These are phyloP conservation scores for Ceratocystis ficicola DNA, from an alignment of 2,329 filamentous ascomycete genomes.

Conservation along the genomic window DNA sequence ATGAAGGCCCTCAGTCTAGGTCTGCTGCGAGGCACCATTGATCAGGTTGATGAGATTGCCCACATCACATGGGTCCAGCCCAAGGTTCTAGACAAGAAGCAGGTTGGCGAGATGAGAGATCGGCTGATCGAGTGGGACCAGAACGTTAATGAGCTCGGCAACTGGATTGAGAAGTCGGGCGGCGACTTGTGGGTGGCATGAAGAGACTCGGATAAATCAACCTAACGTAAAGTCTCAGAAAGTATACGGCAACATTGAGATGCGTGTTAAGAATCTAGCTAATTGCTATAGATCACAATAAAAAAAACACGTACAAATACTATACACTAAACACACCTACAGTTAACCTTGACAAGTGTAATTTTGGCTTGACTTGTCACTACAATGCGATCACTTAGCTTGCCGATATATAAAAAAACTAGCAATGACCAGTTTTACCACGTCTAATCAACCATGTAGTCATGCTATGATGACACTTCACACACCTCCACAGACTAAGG, in stretches of 20 bases:
- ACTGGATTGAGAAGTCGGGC: conserved; percentile 90
- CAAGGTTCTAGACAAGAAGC: conserved; percentile 89
- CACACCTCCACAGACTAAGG: too few relatives aligned
- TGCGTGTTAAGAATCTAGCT: not conserved
- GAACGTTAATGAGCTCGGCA: conserved; percentile 88
- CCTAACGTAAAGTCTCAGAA: not conserved
- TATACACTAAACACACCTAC: not conserved
- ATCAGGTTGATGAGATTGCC: conserved; percentile 88
- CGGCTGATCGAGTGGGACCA: conserved; percentile 88
- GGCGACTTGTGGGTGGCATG: conserved; percentile 92
- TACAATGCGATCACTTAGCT: too few relatives aligned
- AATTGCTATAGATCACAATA: not conserved
- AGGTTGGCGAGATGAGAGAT: conserved; percentile 84
- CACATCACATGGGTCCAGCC: conserved; percentile 98
- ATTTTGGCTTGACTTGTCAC: too few relatives aligned
- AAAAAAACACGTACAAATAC: conserved; percentile 8
- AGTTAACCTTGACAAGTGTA: not conserved
- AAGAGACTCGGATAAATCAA: conserved; percentile 20
- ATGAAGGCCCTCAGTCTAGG: conserved; percentile 98
- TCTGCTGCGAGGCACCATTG: conserved; percentile 79
- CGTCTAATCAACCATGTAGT: too few relatives aligned
- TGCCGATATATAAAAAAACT: too few relatives aligned
- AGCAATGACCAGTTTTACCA: too few relatives aligned
- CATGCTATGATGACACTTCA: too few relatives aligned
- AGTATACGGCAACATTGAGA: conserved; percentile 18